Base-by-base conservation (phyloP, 1,139 yeast genomes). In the Yamadazyma triangularis region DNA sequence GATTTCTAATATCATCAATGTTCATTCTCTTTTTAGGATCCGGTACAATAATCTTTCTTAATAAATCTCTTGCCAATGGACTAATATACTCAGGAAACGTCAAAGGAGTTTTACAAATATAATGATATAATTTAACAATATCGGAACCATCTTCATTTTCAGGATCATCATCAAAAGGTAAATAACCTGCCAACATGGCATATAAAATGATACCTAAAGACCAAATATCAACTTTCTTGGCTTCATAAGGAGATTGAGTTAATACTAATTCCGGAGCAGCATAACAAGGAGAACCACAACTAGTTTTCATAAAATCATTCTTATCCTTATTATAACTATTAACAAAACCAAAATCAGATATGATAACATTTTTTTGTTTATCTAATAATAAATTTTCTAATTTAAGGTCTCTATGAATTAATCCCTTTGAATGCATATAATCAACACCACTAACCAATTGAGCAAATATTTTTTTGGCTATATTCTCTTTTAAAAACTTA, bases 131-230 rank as follows among this genome's bases (percentile, higher is more conserved):
- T 54, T 83, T 80, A 18, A 91, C 87, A 49, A 91, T 91, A 58
- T 91, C 95, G 35, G 89, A 84, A 33, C 97, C 96, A 51, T 91
- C 96, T 25, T 96, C 97, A 53, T 93, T 91, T 33, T 83, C 82
- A 19, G 96, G 94, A 55, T 91, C 99, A 57, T 91, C 98, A 53
- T 91, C 99, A 67, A 88, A 91, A 2, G 99, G 99, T 41, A 91
- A 70, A 54, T 91, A 93, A 1, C 99, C 99, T 0, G 98, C 88
- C 30, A 93, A 69, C 96, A 93, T 91, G 10, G 98, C 97, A 53
- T 88, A 91, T 29, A 91, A 64, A 35, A 91, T 91, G 24, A 93
- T 91, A 34, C 98, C 98, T 46, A 95, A 77, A 1, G 96, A 87
- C 98, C 98, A 91, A 27, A 89, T 83, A 57, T 91, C 98, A 15